A percentile compares a stretch with the other conserved stretches of the same genome.
Conservation (phyloP, 352 stramenopile genomes). For the Phytophthora foliorum region DNA sequence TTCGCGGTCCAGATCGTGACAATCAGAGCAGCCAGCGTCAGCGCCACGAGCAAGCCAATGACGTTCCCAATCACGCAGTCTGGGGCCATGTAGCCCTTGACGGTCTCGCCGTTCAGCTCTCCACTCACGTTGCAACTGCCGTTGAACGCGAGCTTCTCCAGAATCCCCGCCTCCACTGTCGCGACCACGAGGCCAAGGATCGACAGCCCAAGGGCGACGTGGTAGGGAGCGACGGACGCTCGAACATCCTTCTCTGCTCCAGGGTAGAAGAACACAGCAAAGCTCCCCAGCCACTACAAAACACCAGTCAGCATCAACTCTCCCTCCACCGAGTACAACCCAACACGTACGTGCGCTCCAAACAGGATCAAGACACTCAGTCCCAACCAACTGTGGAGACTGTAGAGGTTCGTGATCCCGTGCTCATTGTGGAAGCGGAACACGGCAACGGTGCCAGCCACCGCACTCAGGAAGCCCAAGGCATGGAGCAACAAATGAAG, state of each 20-base stretch:
- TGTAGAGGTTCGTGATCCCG: constrained; percentile 89
- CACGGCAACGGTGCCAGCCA: constrained; percentile 73
- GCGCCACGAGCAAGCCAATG: constrained; percentile 70
- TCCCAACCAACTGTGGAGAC: constrained; percentile 90
- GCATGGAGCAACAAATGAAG: constrained; percentile 81
- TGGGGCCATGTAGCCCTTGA: constrained; percentile 76
- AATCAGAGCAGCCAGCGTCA: constrained; percentile 53
- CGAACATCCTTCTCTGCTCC: constrained; percentile 60
- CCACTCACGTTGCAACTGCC: constrained; percentile 85
- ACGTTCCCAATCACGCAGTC: constrained; percentile 84
- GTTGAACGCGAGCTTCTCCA: constrained; percentile 91
- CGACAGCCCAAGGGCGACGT: constrained; percentile 72
- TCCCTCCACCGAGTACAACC: neutral
- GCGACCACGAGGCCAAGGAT: constrained; percentile 72
- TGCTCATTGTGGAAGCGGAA: constrained; percentile 92
- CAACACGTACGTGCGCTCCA: constrained; percentile 43
- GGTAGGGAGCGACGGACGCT: constrained; percentile 57
- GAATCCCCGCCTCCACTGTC: constrained; percentile 72
- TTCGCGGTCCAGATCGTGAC: constrained; percentile 68
- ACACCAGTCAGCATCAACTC: neutral
- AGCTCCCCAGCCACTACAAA: constrained; percentile 68
- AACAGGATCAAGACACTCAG: constrained; percentile 73
- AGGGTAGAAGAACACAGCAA: constrained; percentile 82
- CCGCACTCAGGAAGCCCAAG: constrained; percentile 65
- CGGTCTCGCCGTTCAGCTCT: constrained; percentile 61